Evolutionary conservation across 768 basidiomycete genomes (phyloP).

Genomic region (Leccinum uliginosum): DNA sequence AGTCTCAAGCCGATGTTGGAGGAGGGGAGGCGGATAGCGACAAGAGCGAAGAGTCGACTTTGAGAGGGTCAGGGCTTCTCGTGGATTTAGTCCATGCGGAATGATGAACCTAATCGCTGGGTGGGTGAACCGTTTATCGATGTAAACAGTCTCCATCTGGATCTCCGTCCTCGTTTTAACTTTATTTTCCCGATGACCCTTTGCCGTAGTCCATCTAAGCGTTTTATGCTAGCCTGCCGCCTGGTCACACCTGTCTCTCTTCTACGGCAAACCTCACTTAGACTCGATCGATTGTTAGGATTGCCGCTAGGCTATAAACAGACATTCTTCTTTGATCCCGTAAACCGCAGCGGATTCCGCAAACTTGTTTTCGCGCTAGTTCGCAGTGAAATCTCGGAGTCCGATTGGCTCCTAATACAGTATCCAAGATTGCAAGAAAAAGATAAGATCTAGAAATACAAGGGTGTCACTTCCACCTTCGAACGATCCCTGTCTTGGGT

Average conservation of each 20-base stretch:
- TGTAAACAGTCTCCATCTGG: neutral
- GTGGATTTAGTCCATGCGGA: neutral
- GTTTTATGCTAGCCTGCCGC: no score
- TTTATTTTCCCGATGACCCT: neutral
- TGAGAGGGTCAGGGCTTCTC: constrained; percentile 1
- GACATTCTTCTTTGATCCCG: neutral
- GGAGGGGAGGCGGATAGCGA: constrained; percentile 19
- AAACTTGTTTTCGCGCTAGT: neutral
- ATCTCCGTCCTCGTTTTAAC: no score
- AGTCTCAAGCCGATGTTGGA: constrained; percentile 25
- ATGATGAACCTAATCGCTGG: neutral
- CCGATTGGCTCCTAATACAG: neutral
- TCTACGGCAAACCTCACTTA: neutral
- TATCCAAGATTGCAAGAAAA: neutral
- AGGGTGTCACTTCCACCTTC: neutral
- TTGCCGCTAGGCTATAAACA: neutral
- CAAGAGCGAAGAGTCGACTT: constrained; percentile 16
- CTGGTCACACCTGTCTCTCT: neutral
- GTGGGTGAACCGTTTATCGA: neutral
- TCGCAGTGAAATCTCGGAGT: neutral
- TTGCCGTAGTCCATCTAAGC: neutral
- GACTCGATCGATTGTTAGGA: neutral
- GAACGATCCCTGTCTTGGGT: neutral
- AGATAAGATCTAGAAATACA: constrained; percentile 14
- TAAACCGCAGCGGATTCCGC: neutral